phyloP scores from a whole-genome alignment of 2,329 filamentous ascomycete genomes.

The Berkeleyomyces basicola region DNA sequence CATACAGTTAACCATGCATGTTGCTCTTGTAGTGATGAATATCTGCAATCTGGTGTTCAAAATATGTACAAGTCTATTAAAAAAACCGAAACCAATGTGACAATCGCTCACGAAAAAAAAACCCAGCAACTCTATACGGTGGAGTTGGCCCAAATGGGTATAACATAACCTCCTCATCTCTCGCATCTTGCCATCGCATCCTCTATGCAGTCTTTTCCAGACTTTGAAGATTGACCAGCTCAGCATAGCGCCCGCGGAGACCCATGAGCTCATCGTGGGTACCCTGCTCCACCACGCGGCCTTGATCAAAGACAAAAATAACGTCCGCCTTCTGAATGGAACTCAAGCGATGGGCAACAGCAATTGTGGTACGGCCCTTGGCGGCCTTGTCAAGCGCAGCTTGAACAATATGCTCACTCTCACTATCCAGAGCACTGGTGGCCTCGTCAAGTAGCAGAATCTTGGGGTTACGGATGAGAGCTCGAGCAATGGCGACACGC shows the following conservation, averaged over 20 bases:
- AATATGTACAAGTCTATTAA: background rate
- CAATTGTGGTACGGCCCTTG: constrained; percentile 76
- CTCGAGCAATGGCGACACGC: constrained; percentile 81
- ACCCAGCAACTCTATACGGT: background rate
- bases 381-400: constrained; percentile 66
- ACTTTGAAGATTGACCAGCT: constrained; percentile 67
- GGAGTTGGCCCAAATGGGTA: background rate
- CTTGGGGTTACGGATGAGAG: constrained; percentile 77
- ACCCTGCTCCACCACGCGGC: constrained; percentile 69
- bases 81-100: background rate
- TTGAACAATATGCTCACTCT: constrained; percentile 67
- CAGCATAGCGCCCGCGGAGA: constrained; percentile 55
- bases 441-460: constrained; percentile 74
- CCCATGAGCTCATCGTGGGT: constrained; percentile 59
- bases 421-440: constrained; percentile 58
- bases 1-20: no score
- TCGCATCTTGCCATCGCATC: background rate
- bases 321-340: constrained; percentile 91
- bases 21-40: background rate
- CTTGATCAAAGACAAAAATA: constrained; percentile 93
- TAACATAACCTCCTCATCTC: background rate
- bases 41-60: background rate
- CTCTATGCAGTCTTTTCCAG: constrained; percentile 26
- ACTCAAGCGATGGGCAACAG: constrained; percentile 78
- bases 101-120: background rate